Evolutionary conservation across 2,329 filamentous ascomycete species (phyloP).

Genomic region (Colletotrichum liaoningense): DNA sequence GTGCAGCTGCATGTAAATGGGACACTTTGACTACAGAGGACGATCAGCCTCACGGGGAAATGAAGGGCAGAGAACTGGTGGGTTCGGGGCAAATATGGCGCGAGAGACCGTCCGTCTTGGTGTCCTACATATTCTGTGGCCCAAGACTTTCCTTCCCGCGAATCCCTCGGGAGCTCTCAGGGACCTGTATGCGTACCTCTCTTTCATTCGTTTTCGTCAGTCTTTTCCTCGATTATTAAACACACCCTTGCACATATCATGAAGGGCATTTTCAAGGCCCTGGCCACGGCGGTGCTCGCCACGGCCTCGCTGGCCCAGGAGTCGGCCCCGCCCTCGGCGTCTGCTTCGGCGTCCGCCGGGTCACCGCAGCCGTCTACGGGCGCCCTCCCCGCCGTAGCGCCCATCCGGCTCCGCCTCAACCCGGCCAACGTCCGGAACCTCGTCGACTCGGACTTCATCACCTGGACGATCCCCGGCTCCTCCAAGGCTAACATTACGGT

Average conservation of each 20-base stretch:
- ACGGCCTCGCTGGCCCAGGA: constrained; percentile 21
- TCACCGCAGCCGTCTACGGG: background rate
- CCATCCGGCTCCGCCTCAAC: constrained; percentile 33
- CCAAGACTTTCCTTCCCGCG: background rate
- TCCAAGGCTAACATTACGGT: constrained; percentile 20
- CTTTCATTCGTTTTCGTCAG: background rate
- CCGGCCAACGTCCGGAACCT: constrained; percentile 33
- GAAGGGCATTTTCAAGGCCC: constrained; percentile 22
- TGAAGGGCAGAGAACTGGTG: background rate
- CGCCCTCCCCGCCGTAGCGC: constrained; percentile 7
- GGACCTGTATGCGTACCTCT: background rate
- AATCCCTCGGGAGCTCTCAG: background rate
- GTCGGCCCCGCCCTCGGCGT: background rate
- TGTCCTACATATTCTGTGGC: constrained; percentile 6
- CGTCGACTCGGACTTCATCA: constrained; percentile 30
- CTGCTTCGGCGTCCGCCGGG: background rate
- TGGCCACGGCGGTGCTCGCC: constrained; percentile 4
- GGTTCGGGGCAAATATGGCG: constrained; percentile 16
- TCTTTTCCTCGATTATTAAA: constrained; percentile 4
- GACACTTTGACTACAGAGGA: background rate
- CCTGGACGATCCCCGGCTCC: constrained; percentile 34
- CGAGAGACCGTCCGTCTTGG: background rate
- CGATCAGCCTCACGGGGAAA: background rate
- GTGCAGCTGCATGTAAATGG: background rate
- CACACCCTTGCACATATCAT: background rate